These are phyloP conservation scores for Malus hybrid DNA, from an alignment of 331 rosid genomes.

Conservation along the genomic window DNA sequence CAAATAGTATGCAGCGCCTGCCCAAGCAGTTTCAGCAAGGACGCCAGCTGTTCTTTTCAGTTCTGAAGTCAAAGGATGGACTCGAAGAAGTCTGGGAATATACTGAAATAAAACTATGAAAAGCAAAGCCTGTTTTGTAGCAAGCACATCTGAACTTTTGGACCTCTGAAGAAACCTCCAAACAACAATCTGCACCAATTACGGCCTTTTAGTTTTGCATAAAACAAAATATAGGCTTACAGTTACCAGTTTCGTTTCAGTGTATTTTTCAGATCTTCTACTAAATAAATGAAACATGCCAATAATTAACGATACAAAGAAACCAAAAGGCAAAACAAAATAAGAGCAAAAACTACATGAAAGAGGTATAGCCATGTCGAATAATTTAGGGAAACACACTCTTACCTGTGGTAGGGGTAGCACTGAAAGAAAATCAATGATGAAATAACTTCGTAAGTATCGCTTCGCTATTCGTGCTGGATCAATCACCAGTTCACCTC, in stretches of 20 bases:
- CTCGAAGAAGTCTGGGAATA: conserved; percentile 77
- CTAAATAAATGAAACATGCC: background rate
- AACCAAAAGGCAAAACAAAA: background rate
- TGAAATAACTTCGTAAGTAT: conserved; percentile 71
- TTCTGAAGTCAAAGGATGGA: conserved; percentile 78
- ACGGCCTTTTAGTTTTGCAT: background rate
- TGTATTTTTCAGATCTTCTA: background rate
- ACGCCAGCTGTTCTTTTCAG: conserved; percentile 95
- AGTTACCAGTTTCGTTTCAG: background rate
- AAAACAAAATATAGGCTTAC: background rate
- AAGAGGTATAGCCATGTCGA: background rate
- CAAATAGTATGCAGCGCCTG: conserved; percentile 93
- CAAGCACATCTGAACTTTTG: conserved; percentile 65
- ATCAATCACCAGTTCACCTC: conserved; percentile 98
- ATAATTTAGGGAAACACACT: conserved; percentile 6
- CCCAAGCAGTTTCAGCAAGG: conserved; percentile 99
- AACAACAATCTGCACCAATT: conserved; percentile 67
- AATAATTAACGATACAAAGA: background rate
- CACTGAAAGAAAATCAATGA: conserved; percentile 74
- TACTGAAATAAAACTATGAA: conserved; percentile 78
- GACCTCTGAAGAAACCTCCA: conserved; percentile 86
- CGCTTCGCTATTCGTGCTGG: conserved; percentile 80
- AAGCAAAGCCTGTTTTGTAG: conserved; percentile 84
- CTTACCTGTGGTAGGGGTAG: conserved; percentile 92
- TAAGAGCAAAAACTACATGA: conserved; percentile 11